phyloP scores from a whole-genome alignment of 192 early-diverging fungal species.

The Blastocladiella britannica region DNA sequence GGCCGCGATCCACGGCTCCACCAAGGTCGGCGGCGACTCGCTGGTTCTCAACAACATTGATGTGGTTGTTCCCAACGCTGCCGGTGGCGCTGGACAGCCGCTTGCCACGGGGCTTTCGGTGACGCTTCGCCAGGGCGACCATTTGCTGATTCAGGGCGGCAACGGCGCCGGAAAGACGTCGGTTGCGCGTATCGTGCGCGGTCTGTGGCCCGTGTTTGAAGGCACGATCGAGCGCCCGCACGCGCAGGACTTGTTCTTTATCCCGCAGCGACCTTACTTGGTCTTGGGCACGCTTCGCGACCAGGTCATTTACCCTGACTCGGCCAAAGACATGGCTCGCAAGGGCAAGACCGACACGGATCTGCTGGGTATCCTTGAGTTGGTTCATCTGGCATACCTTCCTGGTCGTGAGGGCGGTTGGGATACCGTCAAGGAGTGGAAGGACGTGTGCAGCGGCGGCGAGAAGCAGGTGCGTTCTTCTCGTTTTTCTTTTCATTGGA shows the following conservation, averaged over 20 bases:
- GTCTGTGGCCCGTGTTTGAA: neutral
- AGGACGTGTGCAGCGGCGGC: slow-evolving; percentile 14
- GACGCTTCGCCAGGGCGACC: neutral
- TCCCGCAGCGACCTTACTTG: slow-evolving; percentile 48
- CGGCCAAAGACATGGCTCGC: neutral
- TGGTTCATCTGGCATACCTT: slow-evolving; percentile 5
- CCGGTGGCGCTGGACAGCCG: neutral
- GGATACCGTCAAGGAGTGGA: slow-evolving; percentile 28
- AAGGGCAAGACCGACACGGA: neutral
- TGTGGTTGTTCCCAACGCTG: neutral
- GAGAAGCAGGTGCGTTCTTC: too few relatives aligned
- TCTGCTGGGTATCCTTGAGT: slow-evolving; percentile 10
- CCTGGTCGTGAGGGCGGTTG: slow-evolving; percentile 28
- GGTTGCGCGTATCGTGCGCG: neutral
- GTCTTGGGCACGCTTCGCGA: slow-evolving; percentile 36
- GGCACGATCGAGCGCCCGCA: slow-evolving; percentile 5
- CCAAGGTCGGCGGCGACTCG: neutral
- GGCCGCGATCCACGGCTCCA: neutral
- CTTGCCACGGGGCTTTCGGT: neutral
- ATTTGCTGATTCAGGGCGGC: slow-evolving; percentile 4
- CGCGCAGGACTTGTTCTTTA: slow-evolving; percentile 29
- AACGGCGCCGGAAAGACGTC: slow-evolving; percentile 8
- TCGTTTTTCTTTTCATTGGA: neutral
- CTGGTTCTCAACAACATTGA: neutral
- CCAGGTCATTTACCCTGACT: slow-evolving; percentile 38